Base-by-base conservation (phyloP, 768 basidiomycete species). In the Rubroboletus satanas region DNA sequence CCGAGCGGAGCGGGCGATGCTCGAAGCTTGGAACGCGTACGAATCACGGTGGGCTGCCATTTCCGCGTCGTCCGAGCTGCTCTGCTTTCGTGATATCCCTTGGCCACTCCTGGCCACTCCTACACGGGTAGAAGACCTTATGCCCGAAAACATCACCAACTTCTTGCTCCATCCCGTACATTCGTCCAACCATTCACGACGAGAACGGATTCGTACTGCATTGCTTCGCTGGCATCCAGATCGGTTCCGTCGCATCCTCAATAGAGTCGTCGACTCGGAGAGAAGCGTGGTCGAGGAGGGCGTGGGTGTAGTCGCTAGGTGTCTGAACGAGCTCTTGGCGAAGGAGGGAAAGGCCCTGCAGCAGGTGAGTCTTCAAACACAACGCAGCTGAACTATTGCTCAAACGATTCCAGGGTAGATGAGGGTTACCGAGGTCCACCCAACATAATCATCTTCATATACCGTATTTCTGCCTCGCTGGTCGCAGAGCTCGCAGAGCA, bases 181-280 rank as follows among this genome's bases (percentile, higher is more conserved):
- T 68, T 88, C 87, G 14, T 70, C 72, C 54, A 74, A 73, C 9
- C 77, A 81, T 58, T 74, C 83, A 36, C 77, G 75, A 57, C 88
- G 83, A 66, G 87, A 90, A 51, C 77, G 87, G 54, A 79, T 90
- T 55, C 79, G 83, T 44, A 75, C 69, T 28, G 88, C 86, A 0
- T 78, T 87, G 68, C 78, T 87, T 21, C 77, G 87, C 41, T 91
- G 88, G 88, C 90, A 93, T 65, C 90, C 90, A 4, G 90, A 92
- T 69, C 74, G 87, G 43, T 90, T 90, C 73, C 71, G 79, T 53
- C 73, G 85, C 37, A 57, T 87, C 41, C 67, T 87, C 50, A 67
- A 62, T 14, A 75, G 81, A 62, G 81, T 90, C 3, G 65, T 62
- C 4, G 79, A 77, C 36, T 71, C 73, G 45, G 87, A 90, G 36